These are phyloP conservation scores for Corchorus olitorius DNA, from an alignment of 345 rosid species.

Conservation along the genomic window DNA sequence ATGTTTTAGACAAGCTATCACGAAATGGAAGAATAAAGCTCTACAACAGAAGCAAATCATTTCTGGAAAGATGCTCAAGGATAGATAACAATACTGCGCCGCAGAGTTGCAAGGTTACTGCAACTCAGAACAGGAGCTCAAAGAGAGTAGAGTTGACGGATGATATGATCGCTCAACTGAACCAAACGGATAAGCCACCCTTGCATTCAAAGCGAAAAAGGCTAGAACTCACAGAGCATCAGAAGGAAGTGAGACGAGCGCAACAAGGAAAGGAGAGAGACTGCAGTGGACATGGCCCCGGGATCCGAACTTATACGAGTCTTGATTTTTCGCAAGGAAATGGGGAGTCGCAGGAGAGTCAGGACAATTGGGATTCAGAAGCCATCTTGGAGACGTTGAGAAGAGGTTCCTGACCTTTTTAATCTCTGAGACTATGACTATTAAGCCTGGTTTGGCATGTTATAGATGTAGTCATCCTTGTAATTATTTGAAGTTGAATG, in stretches of 20 bases:
- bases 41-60: slow-evolving; percentile 30
- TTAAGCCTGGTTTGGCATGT: not conserved
- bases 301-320: slow-evolving; percentile 47
- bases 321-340: slow-evolving; percentile 56
- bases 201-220: slow-evolving; percentile 35
- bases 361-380: slow-evolving; percentile 32
- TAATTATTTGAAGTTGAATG: not conserved
- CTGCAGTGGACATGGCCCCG: slow-evolving; percentile 51
- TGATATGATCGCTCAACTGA: not conserved
- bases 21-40: slow-evolving; percentile 48
- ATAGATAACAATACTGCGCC: slow-evolving; percentile 9
- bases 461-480: not conserved
- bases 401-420: slow-evolving; percentile 16
- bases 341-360: slow-evolving; percentile 47
- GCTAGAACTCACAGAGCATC: slow-evolving; percentile 52
- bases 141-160: slow-evolving; percentile 42
- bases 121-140: slow-evolving; percentile 39
- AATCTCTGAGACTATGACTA: not conserved
- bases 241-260: slow-evolving; percentile 54
- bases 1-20: slow-evolving; percentile 49
- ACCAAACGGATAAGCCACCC: slow-evolving; percentile 10
- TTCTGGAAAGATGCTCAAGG: slow-evolving; percentile 24
- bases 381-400: slow-evolving; percentile 36
- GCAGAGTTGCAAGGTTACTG: slow-evolving; percentile 34
- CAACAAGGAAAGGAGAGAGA: slow-evolving; percentile 55